phyloP scores from a whole-genome alignment of 2,329 filamentous ascomycete genomes.

The Simplicillium sp. region DNA sequence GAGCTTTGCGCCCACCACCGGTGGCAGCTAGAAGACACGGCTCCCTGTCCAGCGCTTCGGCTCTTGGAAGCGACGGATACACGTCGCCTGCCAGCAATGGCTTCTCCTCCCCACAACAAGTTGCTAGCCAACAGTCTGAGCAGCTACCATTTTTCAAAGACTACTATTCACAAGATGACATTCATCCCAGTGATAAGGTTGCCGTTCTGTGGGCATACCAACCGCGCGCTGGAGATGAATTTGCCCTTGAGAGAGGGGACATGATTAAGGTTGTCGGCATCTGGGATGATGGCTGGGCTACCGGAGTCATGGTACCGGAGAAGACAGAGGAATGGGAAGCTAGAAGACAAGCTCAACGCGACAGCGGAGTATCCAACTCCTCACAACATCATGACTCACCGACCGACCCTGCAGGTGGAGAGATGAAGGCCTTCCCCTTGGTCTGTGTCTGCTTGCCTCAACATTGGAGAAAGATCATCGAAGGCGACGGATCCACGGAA shows the following conservation, averaged over 20 bases:
- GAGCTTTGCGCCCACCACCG: conserved; percentile 48
- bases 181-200: conserved; percentile 83
- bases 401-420: conserved; percentile 54
- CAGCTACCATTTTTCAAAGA: conserved; percentile 96
- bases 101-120: conserved; percentile 75
- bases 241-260: conserved; percentile 84
- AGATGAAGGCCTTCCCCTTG: conserved; percentile 95
- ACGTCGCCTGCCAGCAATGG: conserved; percentile 68
- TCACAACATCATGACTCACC: conserved; percentile 54
- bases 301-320: conserved; percentile 74
- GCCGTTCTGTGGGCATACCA: conserved; percentile 95
- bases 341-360: conserved; percentile 66
- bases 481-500: conserved; percentile 70
- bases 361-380: conserved; percentile 86
- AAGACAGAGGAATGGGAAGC: conserved; percentile 83
- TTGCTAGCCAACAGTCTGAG: conserved; percentile 86
- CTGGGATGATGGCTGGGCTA: conserved; percentile 99
- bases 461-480: conserved; percentile 94
- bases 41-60: conserved; percentile 81
- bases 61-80: conserved; percentile 59
- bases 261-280: conserved; percentile 98
- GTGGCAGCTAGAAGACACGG: conserved; percentile 61
- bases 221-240: conserved; percentile 86
- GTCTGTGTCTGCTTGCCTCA: conserved; percentile 93
- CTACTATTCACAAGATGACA: conserved; percentile 96